Conservation (phyloP, 176 grass and related monocot species). For the Dendrocalamus sinicus region DNA sequence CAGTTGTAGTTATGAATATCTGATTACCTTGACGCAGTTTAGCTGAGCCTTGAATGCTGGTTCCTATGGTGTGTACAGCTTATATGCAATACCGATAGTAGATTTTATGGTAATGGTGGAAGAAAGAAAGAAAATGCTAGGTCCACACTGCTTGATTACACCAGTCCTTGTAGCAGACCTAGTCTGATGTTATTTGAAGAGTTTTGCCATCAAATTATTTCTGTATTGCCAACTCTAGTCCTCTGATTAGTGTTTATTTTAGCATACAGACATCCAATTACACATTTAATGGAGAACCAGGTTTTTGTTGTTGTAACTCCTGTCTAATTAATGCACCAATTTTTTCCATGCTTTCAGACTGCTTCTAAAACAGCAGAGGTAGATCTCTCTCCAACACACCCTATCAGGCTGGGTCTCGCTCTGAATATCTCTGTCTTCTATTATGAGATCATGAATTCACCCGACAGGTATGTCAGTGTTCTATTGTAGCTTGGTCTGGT, state of each 20-base stretch:
- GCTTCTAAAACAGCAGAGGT: slow-evolving; percentile 59
- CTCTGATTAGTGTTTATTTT: not conserved
- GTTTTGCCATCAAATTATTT: not conserved
- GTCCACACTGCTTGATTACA: not conserved
- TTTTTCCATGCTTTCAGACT: slow-evolving; percentile 30
- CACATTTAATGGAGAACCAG: not conserved
- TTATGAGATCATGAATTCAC: slow-evolving; percentile 77
- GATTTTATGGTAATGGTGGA: not conserved
- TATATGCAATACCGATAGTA: not conserved
- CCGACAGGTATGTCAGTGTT: slow-evolving; percentile 54
- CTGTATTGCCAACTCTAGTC: not conserved
- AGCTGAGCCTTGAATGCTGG: not conserved
- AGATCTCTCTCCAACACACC: slow-evolving; percentile 65
- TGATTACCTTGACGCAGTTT: not conserved
- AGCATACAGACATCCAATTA: not conserved
- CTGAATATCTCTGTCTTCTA: slow-evolving; percentile 76
- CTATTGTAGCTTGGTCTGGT: not conserved
- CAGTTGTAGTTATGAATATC: not conserved
- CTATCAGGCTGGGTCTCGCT: slow-evolving; percentile 62
- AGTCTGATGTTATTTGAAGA: slow-evolving; percentile 1
- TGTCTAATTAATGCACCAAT: not conserved
- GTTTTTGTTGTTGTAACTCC: not conserved
- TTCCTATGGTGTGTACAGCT: not conserved
- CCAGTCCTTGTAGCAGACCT: not conserved
- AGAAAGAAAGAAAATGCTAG: slow-evolving; percentile 15